Evolutionary conservation across 2,329 filamentous ascomycete genomes (phyloP).

Genomic region (Aspergillus cejpii): DNA sequence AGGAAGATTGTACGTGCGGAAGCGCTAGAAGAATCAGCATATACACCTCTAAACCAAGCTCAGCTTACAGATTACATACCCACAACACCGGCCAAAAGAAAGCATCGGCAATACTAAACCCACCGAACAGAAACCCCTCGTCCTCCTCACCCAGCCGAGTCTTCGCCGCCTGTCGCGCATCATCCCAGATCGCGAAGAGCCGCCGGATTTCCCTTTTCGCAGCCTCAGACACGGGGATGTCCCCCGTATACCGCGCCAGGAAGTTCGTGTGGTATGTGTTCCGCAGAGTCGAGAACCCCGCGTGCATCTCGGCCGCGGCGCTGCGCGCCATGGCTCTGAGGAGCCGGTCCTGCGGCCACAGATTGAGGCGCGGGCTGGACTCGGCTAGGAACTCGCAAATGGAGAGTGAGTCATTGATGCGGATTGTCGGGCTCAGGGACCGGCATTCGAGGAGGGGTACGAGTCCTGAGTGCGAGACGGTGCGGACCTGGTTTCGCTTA

Average conservation of each 20-base stretch:
- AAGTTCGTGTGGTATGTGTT: slow-evolving; percentile 26
- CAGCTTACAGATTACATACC: slow-evolving; percentile 18
- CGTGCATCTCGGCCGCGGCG: slow-evolving; percentile 32
- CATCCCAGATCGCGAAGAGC: slow-evolving; percentile 26
- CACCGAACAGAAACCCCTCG: slow-evolving; percentile 34
- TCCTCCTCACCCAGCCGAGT: slow-evolving; percentile 20
- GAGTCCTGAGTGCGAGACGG: slow-evolving; percentile 25
- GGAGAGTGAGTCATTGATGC: slow-evolving; percentile 27
- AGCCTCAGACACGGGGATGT: slow-evolving; percentile 23
- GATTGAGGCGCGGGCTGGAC: slow-evolving; percentile 21
- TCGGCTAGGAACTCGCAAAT: slow-evolving; percentile 34
- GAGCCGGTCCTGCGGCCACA: slow-evolving; percentile 31
- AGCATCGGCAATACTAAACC: slow-evolving; percentile 35
- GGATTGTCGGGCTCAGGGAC: slow-evolving; percentile 18
- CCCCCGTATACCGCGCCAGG: slow-evolving; percentile 26
- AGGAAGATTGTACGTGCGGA: slow-evolving; percentile 29
- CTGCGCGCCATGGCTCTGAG: slow-evolving; percentile 30
- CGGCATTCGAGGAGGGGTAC: slow-evolving; percentile 26
- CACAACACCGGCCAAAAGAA: slow-evolving; percentile 38
- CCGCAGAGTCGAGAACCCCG: slow-evolving; percentile 26
- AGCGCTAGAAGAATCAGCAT: slow-evolving; percentile 27
- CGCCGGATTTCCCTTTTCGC: slow-evolving; percentile 22
- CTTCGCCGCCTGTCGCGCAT: slow-evolving; percentile 20
- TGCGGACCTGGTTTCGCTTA: slow-evolving; percentile 15
- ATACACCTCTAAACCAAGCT: neutral